These are phyloP conservation scores for Penicillium oxalicum DNA, from an alignment of 2,329 filamentous ascomycete species.

Conservation along the genomic window DNA sequence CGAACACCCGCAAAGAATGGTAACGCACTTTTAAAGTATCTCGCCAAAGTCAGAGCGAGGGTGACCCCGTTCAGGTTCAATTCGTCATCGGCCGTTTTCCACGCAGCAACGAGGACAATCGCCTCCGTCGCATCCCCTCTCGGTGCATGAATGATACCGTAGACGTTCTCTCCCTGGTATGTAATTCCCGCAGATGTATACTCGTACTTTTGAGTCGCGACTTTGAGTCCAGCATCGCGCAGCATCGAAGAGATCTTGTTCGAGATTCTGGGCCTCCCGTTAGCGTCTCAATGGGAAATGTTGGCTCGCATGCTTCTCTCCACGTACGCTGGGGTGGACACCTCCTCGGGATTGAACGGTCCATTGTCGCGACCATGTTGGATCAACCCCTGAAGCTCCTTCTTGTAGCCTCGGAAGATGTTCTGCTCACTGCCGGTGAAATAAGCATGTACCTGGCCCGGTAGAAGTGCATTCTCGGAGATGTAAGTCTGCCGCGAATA, in stretches of 20 bases:
- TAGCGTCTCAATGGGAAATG: constrained; percentile 13
- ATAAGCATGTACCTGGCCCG: constrained; percentile 95
- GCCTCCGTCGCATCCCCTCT: constrained; percentile 95
- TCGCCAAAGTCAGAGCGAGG: constrained; percentile 74
- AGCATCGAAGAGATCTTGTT: constrained; percentile 70
- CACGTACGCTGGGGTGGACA: constrained; percentile 27
- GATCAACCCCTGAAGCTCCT: constrained; percentile 62
- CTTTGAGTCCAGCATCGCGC: constrained; percentile 73
- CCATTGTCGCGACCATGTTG: constrained; percentile 24
- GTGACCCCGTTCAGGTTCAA: constrained; percentile 84
- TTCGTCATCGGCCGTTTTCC: constrained; percentile 72
- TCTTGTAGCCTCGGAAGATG: constrained; percentile 81
- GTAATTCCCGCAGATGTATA: constrained; percentile 72
- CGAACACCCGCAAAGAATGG: not conserved
- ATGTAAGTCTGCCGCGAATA: constrained; percentile 94
- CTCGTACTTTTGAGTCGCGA: constrained; percentile 79
- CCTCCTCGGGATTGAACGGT: constrained; percentile 17
- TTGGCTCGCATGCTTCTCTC: not conserved
- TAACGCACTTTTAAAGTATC: constrained; percentile 78
- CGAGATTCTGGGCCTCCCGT: constrained; percentile 45
- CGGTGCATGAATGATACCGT: constrained; percentile 87
- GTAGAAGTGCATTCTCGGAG: constrained; percentile 91
- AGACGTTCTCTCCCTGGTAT: constrained; percentile 80
- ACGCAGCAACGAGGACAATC: constrained; percentile 84
- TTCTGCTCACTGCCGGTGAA: constrained; percentile 95